A percentile compares a stretch with the other conserved stretches of the same genome.
These are phyloP conservation scores for Alternaria sp. DNA, from an alignment of 2,329 filamentous ascomycete species.

Conservation along the genomic window DNA sequence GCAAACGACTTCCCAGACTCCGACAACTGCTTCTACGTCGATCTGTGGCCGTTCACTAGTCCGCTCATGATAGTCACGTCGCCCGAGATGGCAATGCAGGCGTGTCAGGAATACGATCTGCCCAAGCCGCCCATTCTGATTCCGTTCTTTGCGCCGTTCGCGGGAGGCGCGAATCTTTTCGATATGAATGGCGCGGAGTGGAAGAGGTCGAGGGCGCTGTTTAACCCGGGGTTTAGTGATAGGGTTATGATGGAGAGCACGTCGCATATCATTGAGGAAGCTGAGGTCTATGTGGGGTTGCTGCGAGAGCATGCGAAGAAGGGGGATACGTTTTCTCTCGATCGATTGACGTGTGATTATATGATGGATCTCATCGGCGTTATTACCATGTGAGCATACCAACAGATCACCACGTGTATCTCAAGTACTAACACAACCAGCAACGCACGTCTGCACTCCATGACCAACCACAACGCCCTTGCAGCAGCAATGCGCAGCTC, in stretches of 20 bases:
- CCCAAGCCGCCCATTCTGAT: constrained; percentile 10
- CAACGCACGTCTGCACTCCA: constrained; percentile 20
- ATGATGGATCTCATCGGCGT: constrained; percentile 8
- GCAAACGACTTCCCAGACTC: constrained; percentile 8
- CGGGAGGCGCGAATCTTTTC: constrained; percentile 19
- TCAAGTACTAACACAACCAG: not conserved
- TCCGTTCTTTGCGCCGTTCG: constrained; percentile 18
- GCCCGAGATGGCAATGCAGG: constrained; percentile 9
- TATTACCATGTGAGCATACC: not conserved
- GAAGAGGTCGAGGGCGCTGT: constrained; percentile 37
- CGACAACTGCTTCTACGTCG: constrained; percentile 13
- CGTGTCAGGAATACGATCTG: constrained; percentile 11
- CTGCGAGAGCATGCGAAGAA: constrained; percentile 5
- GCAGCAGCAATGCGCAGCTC: constrained; percentile 9
- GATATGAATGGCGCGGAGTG: constrained; percentile 22
- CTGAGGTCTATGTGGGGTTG: not conserved
- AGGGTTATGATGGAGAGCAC: constrained; percentile 50
- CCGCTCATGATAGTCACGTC: constrained; percentile 18
- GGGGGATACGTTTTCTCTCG: constrained; percentile 3
- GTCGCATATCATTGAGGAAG: constrained; percentile 7
- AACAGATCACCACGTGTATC: not conserved
- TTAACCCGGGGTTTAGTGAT: constrained; percentile 41
- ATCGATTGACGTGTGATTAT: constrained; percentile 6
- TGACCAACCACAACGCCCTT: constrained; percentile 10
- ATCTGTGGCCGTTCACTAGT: constrained; percentile 25